A percentile compares a stretch with the other conserved stretches of the same genome.
Evolutionary conservation across 2,329 filamentous ascomycete genomes (phyloP).

Genomic region (Aureobasidium sp.): DNA sequence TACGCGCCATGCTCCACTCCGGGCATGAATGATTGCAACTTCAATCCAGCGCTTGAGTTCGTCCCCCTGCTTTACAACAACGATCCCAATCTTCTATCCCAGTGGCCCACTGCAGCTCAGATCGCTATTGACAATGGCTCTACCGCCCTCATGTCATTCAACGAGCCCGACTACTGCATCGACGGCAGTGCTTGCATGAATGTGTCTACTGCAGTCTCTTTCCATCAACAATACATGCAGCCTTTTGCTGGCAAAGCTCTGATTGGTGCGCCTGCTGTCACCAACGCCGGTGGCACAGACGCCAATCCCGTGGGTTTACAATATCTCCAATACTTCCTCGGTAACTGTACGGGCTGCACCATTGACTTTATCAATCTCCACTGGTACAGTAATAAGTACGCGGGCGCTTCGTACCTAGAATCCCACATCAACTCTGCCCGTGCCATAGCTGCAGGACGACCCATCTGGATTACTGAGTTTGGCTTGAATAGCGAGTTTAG

Average conservation of each 20-base stretch:
- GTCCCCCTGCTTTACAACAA: slow-evolving; percentile 24
- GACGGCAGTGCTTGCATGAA: slow-evolving; percentile 49
- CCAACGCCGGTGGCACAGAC: slow-evolving; percentile 43
- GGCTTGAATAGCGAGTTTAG: slow-evolving; percentile 34
- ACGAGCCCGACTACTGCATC: slow-evolving; percentile 55
- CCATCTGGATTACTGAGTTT: slow-evolving; percentile 51
- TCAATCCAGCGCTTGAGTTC: slow-evolving; percentile 23
- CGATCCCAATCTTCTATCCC: slow-evolving; percentile 18
- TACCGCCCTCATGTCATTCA: slow-evolving; percentile 56
- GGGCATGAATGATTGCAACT: slow-evolving; percentile 17
- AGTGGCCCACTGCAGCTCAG: slow-evolving; percentile 22
- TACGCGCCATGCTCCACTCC: slow-evolving; percentile 12
- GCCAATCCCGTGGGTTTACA: slow-evolving; percentile 36
- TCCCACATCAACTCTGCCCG: slow-evolving; percentile 38
- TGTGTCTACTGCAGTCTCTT: slow-evolving; percentile 42
- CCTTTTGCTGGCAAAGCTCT: slow-evolving; percentile 42
- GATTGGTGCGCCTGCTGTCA: slow-evolving; percentile 53
- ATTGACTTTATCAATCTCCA: slow-evolving; percentile 56
- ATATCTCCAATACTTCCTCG: slow-evolving; percentile 49
- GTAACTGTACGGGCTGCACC: slow-evolving; percentile 46
- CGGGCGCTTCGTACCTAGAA: slow-evolving; percentile 26
- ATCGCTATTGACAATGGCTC: slow-evolving; percentile 27
- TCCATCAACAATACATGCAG: slow-evolving; percentile 49
- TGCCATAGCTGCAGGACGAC: slow-evolving; percentile 16
- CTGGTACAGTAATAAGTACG: slow-evolving; percentile 46